Conservation (phyloP, 208 protist species). For the Acanthamoeba sp. region DNA sequence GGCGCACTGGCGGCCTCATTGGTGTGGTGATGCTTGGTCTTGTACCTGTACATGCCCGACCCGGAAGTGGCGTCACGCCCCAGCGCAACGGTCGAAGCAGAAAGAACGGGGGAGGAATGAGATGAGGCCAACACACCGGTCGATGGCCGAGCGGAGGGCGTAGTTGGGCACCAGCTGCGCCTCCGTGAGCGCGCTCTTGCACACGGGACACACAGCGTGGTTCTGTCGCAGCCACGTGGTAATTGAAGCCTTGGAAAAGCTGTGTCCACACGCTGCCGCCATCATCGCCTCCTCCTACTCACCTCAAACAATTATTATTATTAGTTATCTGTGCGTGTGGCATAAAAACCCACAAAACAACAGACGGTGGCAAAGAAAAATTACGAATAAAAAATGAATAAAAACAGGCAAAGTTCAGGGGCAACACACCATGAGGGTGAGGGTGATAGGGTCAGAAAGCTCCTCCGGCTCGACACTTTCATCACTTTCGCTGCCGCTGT, state of each 20-base stretch:
- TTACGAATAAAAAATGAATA: neutral
- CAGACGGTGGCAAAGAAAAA: too few species aligned
- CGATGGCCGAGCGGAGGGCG: neutral
- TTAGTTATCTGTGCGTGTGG: neutral
- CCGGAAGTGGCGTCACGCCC: too few species aligned
- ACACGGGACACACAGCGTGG: neutral
- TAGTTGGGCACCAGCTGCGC: conserved; percentile 7
- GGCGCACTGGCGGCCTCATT: too few species aligned
- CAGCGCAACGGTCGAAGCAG: too few species aligned
- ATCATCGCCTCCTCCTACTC: conserved; percentile 43
- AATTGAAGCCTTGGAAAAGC: neutral
- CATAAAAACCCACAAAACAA: neutral
- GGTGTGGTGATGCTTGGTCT: too few species aligned
- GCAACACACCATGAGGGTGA: neutral
- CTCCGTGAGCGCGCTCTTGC: neutral
- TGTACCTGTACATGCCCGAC: too few species aligned
- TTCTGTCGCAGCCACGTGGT: conserved; percentile 30
- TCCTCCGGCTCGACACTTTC: neutral
- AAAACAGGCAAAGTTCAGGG: too few species aligned
- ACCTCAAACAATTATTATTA: neutral
- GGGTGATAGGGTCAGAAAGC: conserved; percentile 15
- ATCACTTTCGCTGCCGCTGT: too few species aligned
- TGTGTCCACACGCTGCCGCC: neutral
- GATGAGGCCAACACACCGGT: too few species aligned
- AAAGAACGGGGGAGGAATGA: too few species aligned